Evolutionary conservation across 2,329 filamentous ascomycete genomes (phyloP), one percentile per base, ranked within the genome.

Genomic region (Fusarium bactridioides): DNA sequence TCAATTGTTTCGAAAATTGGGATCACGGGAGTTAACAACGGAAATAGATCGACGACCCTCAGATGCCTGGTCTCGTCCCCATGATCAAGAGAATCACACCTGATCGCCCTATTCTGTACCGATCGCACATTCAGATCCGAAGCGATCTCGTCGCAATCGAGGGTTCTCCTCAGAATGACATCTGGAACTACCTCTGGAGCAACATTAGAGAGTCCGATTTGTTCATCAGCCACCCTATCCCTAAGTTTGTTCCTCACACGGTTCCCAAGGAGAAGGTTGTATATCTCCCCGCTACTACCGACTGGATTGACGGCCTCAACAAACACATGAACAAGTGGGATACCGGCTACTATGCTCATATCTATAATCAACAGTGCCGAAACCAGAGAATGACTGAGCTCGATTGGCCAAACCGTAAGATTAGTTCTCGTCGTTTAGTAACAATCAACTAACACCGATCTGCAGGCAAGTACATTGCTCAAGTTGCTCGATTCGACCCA

Each of bases 271-370:
- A 91, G 59, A 92, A 88, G 73, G 90, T 95, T 1, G 90, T 89
- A 4, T 94, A 94, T 79, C 84, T 95, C 78, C 93, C 93, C 7
- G 93, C 93, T 16, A 93, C 93, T 1, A 95, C 93, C 0, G 93
- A 96, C 80, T 96, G 93, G 90, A 85, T 94, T 7, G 93, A 96
- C 78, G 93, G 93, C 13, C 81, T 95, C 73, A 96, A 95, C 84
- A 96, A 96, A 81, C 82, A 84, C 29, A 86, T 95, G 80, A 88
- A 88, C 66, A 84, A 87, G 56, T 94, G 91, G 89, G 92, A 94
- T 77, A 85, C 86, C 11, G 88, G 89, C 18, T 94, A 92, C 82
- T 95, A 95, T 75, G 87, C 92, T 56, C 89, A 93, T 72, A 85
- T 91, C n/a, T 94, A 95, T 82, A 92, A 91, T 75, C 82, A 84